Conservation (phyloP, 495 filamentous ascomycete genomes). For the Beverwykella pulmonaria region DNA sequence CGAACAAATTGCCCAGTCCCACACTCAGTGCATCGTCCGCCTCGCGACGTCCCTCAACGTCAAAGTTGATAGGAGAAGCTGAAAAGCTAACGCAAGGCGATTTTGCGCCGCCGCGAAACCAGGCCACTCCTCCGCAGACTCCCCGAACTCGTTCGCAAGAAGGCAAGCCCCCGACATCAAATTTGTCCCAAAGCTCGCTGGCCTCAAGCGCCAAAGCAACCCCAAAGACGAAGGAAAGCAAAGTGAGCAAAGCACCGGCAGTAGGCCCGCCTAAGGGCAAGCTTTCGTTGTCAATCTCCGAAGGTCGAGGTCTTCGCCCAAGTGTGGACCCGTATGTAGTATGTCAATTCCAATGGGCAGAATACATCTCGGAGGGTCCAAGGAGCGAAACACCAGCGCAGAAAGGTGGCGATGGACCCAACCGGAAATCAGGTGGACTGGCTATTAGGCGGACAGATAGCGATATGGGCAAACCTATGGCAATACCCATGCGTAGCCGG, state of each 20-base stretch:
- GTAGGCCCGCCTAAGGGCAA: constrained; percentile 85
- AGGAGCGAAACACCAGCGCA: constrained; percentile 53
- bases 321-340: constrained; percentile 92
- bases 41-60: constrained; percentile 49
- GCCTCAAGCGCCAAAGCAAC: constrained; percentile 9
- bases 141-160: constrained; percentile 80
- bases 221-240: constrained; percentile 36
- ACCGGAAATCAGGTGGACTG: constrained; percentile 47
- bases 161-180: constrained; percentile 40
- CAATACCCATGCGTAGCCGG: constrained; percentile 92
- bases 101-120: constrained; percentile 61
- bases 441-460: constrained; percentile 68
- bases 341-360: constrained; percentile 94
- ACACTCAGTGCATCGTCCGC: constrained; percentile 51
- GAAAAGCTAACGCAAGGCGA: constrained; percentile 86
- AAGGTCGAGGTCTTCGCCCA: constrained; percentile 77
- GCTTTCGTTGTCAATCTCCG: constrained; percentile 81
- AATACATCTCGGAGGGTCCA: constrained; percentile 88
- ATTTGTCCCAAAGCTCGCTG: constrained; percentile 25
- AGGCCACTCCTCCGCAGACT: constrained; percentile 88
- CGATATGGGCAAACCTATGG: constrained; percentile 80
- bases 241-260: constrained; percentile 55
- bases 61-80: constrained; percentile 63
- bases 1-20: constrained; percentile 59
- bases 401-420: constrained; percentile 45